Evolutionary conservation across 495 filamentous ascomycete genomes (phyloP).

Genomic region (Penicillium cinerascens): DNA sequence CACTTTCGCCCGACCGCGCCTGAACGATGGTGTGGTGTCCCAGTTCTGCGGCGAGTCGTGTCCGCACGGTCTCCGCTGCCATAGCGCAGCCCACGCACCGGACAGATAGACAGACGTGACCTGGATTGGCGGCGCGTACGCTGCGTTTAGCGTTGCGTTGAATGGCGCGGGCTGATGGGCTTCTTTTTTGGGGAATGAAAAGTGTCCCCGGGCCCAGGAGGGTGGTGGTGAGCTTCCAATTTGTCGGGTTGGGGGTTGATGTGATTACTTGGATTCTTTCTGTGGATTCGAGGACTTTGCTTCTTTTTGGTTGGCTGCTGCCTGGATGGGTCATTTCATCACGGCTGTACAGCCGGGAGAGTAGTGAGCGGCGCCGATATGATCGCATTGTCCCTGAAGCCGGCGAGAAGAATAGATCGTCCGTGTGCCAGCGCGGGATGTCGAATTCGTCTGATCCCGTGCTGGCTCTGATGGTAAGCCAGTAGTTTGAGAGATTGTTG

Average conservation of each 20-base stretch:
- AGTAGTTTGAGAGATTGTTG: conserved; percentile 22
- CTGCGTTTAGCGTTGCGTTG: conserved; percentile 9
- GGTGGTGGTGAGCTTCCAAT: conserved; percentile 28
- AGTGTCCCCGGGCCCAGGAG: conserved; percentile 26
- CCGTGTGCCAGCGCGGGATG: conserved; percentile 25
- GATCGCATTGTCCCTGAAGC: neutral
- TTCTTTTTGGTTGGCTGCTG: neutral
- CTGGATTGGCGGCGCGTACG: conserved; percentile 7
- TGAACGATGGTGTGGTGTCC: conserved; percentile 7
- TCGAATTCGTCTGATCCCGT: conserved; percentile 17
- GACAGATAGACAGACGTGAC: conserved; percentile 19
- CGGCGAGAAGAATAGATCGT: conserved; percentile 23
- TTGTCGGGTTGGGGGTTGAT: conserved; percentile 11
- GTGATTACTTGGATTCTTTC: conserved; percentile 9
- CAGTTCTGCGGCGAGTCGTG: conserved; percentile 7
- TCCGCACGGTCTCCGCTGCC: conserved; percentile 17
- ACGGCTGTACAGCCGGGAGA: neutral
- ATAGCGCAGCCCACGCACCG: conserved; percentile 22
- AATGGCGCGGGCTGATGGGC: conserved; percentile 5
- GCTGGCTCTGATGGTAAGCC: conserved; percentile 22
- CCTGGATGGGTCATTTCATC: neutral
- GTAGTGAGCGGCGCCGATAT: neutral
- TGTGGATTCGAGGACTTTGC: neutral
- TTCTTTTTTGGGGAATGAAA: conserved; percentile 11
- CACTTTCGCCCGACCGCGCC: conserved; percentile 14